These are phyloP conservation scores for Kandelia obovata DNA, from an alignment of 345 rosid genomes.

Conservation along the genomic window DNA sequence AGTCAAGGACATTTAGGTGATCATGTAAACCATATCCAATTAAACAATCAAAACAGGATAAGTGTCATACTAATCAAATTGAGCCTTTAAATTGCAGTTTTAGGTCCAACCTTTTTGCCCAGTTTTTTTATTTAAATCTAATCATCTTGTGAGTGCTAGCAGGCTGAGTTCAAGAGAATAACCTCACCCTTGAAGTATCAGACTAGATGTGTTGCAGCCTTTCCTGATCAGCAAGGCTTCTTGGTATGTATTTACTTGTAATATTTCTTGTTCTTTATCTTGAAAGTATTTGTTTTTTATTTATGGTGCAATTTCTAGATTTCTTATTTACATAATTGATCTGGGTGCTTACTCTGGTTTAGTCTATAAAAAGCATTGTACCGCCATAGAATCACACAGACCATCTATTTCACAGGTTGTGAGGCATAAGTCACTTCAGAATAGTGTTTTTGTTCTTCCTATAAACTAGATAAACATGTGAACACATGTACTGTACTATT, in stretches of 20 bases:
- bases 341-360: too few species aligned
- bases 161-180: slow-evolving; percentile 89
- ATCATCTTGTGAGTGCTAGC: slow-evolving; percentile 18
- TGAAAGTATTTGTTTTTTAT: not conserved
- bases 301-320: not conserved
- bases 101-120: not conserved
- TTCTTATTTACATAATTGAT: too few species aligned
- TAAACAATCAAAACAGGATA: too few species aligned
- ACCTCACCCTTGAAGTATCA: slow-evolving; percentile 88
- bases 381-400: too few species aligned
- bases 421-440: too few species aligned
- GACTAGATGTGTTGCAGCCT: slow-evolving; percentile 93
- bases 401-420: too few species aligned
- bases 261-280: not conserved
- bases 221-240: slow-evolving; percentile 99
- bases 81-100: not conserved
- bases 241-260: slow-evolving; percentile 46
- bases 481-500: too few species aligned
- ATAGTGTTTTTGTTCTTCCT: too few species aligned
- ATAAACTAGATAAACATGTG: too few species aligned
- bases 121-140: slow-evolving; percentile 3
- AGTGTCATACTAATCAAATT: too few species aligned
- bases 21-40: not conserved
- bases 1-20: not conserved
- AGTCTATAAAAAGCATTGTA: too few species aligned